Evolutionary conservation across 345 rosid genomes (phyloP), one percentile per base, ranked within the genome.

Genomic region (Geranium rotundifolium): DNA sequence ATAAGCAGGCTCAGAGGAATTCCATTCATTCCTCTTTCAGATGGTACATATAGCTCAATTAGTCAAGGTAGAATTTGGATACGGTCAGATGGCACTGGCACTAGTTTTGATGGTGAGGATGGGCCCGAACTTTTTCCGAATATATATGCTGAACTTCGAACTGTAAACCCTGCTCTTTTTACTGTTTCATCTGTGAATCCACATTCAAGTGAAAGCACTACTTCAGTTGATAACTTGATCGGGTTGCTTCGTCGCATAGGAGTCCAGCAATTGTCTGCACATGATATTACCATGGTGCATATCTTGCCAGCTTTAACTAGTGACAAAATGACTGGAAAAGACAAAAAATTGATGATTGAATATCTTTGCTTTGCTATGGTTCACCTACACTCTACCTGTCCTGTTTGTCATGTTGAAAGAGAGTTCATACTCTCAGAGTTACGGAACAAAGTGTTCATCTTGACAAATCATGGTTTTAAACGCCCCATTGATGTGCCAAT

Each of bases 21-120:
- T 68, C 87, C 88, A 57, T 87, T 92, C 64, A 69, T 92, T 66
- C 98, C 96, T 60, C 84, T 92, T 65, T 87, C 96, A 34, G 81
- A 85, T 73, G 93, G 95, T 60, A 75, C 82, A 56, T 85, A 77
- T 71, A 73, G 88, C 79, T 80, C 93, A 58, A 75, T 83, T 68
- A 77, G 75, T 71, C 81, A 77, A 72, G 95, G 88, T 54, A 73
- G 89, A 34, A 80, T 89, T 69, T 92, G 98, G 98, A 75, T 92
- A 69, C 91, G 81, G 69, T 82, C 80, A 75, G 91, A 89, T 71
- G 67, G 62, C 46, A 10, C 66, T 50, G 60, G 64, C 41, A 39
- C 73, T 58, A 84, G 73, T 57, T 69, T 64, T 66, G 79, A 82
- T 68, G 79, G 81, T 67, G 82, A 78, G 55, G 75, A 65, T 67